Evolutionary conservation across 345 rosid genomes (phyloP).

Genomic region (Gossypium raimondii): DNA sequence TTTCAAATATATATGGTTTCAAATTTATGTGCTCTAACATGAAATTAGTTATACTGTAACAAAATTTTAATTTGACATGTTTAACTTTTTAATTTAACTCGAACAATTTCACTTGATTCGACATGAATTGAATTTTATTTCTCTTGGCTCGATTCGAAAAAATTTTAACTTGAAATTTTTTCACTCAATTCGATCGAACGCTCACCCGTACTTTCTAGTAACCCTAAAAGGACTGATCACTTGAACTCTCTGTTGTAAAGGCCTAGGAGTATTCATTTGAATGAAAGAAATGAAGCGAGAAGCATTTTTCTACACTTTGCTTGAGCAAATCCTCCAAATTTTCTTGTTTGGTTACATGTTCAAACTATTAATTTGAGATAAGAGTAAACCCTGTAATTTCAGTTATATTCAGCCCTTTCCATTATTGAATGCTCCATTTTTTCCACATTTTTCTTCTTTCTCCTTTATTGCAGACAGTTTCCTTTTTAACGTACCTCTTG

Average conservation of each 20-base stretch:
- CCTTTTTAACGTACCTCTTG: constrained; percentile 88
- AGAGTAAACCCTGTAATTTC: neutral
- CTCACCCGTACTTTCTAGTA: neutral
- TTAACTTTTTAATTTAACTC: no score
- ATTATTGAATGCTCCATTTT: neutral
- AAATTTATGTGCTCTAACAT: no score
- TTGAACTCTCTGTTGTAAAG: neutral
- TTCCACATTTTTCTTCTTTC: constrained; percentile 19
- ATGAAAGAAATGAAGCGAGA: neutral
- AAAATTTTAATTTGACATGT: no score
- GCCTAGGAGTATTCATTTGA: neutral
- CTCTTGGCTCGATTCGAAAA: no score
- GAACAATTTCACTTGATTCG: no score
- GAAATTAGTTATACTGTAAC: no score
- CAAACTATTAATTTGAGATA: neutral
- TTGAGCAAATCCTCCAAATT: neutral
- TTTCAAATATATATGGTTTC: no score
- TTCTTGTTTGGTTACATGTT: neutral
- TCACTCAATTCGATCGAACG: no score
- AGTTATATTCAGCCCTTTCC: neutral
- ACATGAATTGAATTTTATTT: no score
- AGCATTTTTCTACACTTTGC: neutral
- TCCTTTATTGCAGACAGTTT: constrained; percentile 73
- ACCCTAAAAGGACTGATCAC: neutral
- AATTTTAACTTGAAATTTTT: no score